Percentiles rank a stretch among this genome's conserved stretches.
Evolutionary conservation across 352 stramenopile genomes (phyloP).

Genomic region (Phytopythium kandeliae): DNA sequence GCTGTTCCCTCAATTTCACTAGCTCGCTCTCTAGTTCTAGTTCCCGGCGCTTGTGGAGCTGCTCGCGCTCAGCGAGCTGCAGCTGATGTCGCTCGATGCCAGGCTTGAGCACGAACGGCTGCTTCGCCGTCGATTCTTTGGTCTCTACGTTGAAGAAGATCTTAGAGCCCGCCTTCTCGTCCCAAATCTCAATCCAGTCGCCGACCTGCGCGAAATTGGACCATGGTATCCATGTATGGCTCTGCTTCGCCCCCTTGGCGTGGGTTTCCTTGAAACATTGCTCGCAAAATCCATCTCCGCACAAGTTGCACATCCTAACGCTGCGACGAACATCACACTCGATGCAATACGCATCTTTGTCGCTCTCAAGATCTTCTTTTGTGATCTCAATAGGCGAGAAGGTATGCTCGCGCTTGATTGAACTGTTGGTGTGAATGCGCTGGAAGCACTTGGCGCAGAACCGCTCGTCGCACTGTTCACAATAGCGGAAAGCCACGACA

Average conservation of each 20-base stretch:
- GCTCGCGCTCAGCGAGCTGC: slow-evolving; percentile 44
- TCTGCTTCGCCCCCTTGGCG: slow-evolving; percentile 46
- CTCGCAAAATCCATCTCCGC: slow-evolving; percentile 70
- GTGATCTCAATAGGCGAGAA: slow-evolving; percentile 43
- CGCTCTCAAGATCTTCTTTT: slow-evolving; percentile 42
- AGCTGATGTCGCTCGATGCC: slow-evolving; percentile 53
- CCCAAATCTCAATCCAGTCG: slow-evolving; percentile 73
- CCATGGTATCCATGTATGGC: slow-evolving; percentile 64
- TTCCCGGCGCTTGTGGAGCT: slow-evolving; percentile 30
- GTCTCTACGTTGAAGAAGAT: slow-evolving; percentile 78
- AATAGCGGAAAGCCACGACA: slow-evolving; percentile 35
- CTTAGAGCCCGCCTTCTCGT: slow-evolving; percentile 31
- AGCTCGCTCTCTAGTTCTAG: slow-evolving; percentile 62
- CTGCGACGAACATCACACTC: slow-evolving; percentile 51
- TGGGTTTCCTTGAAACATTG: slow-evolving; percentile 46
- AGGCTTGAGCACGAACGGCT: slow-evolving; percentile 43
- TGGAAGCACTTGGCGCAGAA: slow-evolving; percentile 58
- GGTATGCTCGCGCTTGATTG: slow-evolving; percentile 27
- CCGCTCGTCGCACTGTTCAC: slow-evolving; percentile 52
- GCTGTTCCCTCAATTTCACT: slow-evolving; percentile 54
- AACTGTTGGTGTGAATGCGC: slow-evolving; percentile 20
- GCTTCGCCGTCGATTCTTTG: slow-evolving; percentile 57
- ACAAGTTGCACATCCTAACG: slow-evolving; percentile 64
- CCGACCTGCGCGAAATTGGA: slow-evolving; percentile 36
- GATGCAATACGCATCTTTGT: slow-evolving; percentile 59